Percentiles rank a stretch among this genome's conserved stretches.
These are phyloP conservation scores for Tarenaya hassleriana DNA, from an alignment of 345 rosid species.

Conservation along the genomic window DNA sequence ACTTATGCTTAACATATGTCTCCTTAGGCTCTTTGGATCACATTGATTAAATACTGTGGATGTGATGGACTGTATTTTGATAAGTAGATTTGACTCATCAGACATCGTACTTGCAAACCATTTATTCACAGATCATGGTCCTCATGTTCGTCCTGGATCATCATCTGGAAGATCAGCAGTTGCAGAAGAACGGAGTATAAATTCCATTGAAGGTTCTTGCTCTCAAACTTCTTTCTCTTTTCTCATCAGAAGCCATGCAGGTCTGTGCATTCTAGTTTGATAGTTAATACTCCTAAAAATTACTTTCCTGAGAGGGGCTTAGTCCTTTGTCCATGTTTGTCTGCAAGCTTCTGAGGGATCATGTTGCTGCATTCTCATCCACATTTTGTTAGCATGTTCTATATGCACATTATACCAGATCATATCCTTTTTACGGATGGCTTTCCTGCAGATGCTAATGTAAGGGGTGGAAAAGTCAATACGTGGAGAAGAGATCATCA, in stretches of 20 bases:
- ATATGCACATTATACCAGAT: too few species aligned
- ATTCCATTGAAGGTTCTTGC: slow-evolving; percentile 46
- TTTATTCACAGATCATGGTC: slow-evolving; percentile 44
- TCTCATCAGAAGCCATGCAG: background rate
- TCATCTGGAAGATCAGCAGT: slow-evolving; percentile 41
- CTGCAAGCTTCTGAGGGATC: background rate
- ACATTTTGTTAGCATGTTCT: too few species aligned
- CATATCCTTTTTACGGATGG: slow-evolving; percentile 47
- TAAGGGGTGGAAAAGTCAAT: slow-evolving; percentile 34
- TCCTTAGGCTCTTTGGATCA: slow-evolving; percentile 17
- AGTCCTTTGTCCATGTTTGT: slow-evolving; percentile 15
- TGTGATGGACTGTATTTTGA: background rate
- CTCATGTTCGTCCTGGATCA: slow-evolving; percentile 46
- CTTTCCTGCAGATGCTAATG: slow-evolving; percentile 34
- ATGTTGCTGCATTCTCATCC: too few species aligned
- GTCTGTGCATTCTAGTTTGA: slow-evolving; percentile 10
- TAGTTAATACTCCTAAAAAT: slow-evolving; percentile 9
- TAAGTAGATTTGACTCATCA: slow-evolving; percentile 9
- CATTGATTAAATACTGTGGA: slow-evolving; percentile 7
- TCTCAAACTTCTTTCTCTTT: slow-evolving; percentile 11
- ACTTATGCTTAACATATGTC: too few species aligned
- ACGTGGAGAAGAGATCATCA: slow-evolving; percentile 71
- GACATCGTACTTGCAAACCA: slow-evolving; percentile 18
- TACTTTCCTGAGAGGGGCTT: slow-evolving; percentile 17
- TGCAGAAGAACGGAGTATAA: slow-evolving; percentile 36